A percentile compares a stretch with the other conserved stretches of the same genome.
Conservation (phyloP, 371 early-diverging fungal genomes). For the Apophysomyces elegans region DNA sequence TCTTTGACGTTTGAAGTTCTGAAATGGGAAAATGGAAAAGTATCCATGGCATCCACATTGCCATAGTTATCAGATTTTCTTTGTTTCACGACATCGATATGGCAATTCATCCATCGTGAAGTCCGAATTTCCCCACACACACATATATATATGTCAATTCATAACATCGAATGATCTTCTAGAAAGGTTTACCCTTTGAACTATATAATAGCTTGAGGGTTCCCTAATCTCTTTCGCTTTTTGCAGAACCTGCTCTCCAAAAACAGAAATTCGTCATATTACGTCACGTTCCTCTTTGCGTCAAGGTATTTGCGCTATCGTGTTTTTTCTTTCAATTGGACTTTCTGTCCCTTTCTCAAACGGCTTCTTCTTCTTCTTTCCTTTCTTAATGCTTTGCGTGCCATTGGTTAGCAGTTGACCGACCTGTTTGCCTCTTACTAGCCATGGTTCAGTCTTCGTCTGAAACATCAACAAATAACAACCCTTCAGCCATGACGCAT, state of each 20-base stretch:
- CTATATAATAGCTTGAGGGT: too few relatives aligned
- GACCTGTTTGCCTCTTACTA: not conserved
- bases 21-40: too few relatives aligned
- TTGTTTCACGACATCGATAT: not conserved
- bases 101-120: not conserved
- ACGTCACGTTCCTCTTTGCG: not conserved
- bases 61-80: not conserved
- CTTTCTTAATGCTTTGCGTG: not conserved
- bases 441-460: constrained; percentile 7
- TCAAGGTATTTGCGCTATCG: not conserved
- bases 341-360: not conserved
- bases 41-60: too few relatives aligned
- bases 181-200: not conserved
- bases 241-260: too few relatives aligned
- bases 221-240: too few relatives aligned
- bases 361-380: not conserved
- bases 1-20: too few relatives aligned
- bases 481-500: not conserved
- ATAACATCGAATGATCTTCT: too few relatives aligned
- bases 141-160: not conserved
- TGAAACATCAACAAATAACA: not conserved
- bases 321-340: not conserved
- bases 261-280: not conserved
- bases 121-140: constrained; percentile 8
- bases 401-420: constrained; percentile 5